Evolutionary conservation across 257 asterid species (phyloP).

Genomic region (Henckelia pumila): DNA sequence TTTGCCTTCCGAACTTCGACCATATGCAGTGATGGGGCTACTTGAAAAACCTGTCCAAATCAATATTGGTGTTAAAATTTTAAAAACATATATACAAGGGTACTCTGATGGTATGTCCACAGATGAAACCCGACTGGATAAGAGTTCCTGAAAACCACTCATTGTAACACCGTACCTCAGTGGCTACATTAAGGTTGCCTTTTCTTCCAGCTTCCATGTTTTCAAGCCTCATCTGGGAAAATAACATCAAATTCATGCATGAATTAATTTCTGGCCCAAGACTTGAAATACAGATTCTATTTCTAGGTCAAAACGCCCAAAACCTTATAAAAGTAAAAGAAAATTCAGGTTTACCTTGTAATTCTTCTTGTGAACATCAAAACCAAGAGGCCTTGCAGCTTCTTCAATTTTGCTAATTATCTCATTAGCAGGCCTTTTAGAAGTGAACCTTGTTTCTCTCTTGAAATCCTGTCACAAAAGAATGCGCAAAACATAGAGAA

Average conservation of each 20-base stretch:
- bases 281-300: neutral
- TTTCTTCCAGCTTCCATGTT: slow-evolving; percentile 85
- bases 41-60: slow-evolving; percentile 53
- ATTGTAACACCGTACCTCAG: slow-evolving; percentile 51
- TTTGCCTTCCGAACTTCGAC: slow-evolving; percentile 60
- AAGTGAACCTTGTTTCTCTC: slow-evolving; percentile 85
- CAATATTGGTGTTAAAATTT: neutral
- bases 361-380: slow-evolving; percentile 84
- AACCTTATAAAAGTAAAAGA: neutral
- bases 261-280: neutral
- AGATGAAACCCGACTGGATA: neutral
- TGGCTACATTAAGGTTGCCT: slow-evolving; percentile 85
- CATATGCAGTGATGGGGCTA: slow-evolving; percentile 60
- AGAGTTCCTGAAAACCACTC: slow-evolving; percentile 9
- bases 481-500: slow-evolving; percentile 9
- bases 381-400: slow-evolving; percentile 91
- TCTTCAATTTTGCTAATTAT: slow-evolving; percentile 78
- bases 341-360: slow-evolving; percentile 59
- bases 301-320: neutral
- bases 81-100: neutral
- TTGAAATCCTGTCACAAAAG: slow-evolving; percentile 57
- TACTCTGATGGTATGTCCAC: neutral
- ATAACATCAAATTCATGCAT: neutral
- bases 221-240: slow-evolving; percentile 79
- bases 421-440: slow-evolving; percentile 75